A percentile compares a stretch with the other conserved stretches of the same genome.
Evolutionary conservation across 2,329 filamentous ascomycete species (phyloP).

Genomic region (Alternaria arbusti): DNA sequence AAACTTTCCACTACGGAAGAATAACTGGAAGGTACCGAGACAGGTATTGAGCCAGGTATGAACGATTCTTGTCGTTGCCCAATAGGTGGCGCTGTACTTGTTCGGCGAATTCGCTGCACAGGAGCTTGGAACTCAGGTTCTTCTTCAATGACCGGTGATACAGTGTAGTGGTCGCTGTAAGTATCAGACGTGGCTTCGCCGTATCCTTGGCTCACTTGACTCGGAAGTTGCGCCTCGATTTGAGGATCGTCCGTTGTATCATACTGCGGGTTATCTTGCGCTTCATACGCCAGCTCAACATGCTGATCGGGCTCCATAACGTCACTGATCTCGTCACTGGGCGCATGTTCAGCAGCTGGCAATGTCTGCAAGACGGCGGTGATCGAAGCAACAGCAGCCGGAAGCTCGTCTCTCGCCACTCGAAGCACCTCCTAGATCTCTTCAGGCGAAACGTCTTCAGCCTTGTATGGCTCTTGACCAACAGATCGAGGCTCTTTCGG

Average conservation of each 20-base stretch:
- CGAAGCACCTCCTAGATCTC: conserved; percentile 4
- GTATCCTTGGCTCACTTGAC: not conserved
- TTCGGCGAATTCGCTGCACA: not conserved
- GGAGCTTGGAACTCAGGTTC: not conserved
- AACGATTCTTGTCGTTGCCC: not conserved
- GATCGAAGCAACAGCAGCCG: not conserved
- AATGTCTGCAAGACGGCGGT: not conserved
- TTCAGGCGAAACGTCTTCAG: not conserved
- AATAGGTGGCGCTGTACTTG: not conserved
- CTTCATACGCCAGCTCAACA: not conserved
- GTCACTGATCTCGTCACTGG: not conserved
- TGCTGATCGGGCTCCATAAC: not conserved
- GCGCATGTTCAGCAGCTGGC: not conserved
- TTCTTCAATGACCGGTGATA: not conserved
- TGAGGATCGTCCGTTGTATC: not conserved
- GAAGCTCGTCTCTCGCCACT: conserved; percentile 1
- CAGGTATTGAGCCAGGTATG: not conserved
- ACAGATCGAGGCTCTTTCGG: not conserved
- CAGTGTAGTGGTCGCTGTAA: not conserved
- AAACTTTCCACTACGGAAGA: not conserved
- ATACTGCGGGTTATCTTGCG: not conserved
- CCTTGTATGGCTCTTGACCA: not conserved
- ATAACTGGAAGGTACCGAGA: not conserved
- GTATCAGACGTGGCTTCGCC: not conserved
- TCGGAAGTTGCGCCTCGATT: too few relatives aligned